A percentile compares a stretch with the other conserved stretches of the same genome.
Evolutionary conservation across 1,284 basidiomycete genomes (phyloP).

Genomic region (Agroathelia rolfsii): DNA sequence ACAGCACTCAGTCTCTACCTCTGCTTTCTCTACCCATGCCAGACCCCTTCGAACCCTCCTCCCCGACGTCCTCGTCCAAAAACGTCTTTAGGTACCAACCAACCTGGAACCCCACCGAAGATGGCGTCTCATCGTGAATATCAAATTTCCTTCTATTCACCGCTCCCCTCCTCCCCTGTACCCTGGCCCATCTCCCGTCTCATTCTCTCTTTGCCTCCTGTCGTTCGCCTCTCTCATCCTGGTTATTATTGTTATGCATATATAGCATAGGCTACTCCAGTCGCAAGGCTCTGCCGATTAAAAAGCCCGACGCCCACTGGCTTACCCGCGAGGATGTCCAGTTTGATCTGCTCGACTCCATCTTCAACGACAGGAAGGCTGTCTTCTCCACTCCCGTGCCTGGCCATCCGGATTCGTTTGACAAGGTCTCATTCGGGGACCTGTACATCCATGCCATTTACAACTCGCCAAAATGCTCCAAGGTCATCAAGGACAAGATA

Average conservation of each 20-base stretch:
- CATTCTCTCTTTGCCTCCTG: not conserved
- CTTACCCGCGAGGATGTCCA: constrained; percentile 76
- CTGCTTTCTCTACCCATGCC: too few species aligned
- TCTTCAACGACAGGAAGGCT: constrained; percentile 61
- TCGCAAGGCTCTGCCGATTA: constrained; percentile 67
- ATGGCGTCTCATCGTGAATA: too few species aligned
- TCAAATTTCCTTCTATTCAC: too few species aligned
- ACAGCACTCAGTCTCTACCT: too few species aligned
- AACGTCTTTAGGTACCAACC: too few species aligned
- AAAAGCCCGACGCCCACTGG: constrained; percentile 68
- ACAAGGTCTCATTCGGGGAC: constrained; percentile 73
- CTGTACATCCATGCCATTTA: constrained; percentile 77
- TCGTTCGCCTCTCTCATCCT: not conserved
- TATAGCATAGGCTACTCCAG: constrained; percentile 55
- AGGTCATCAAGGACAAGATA: constrained; percentile 81
- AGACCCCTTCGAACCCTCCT: too few species aligned
- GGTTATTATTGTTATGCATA: constrained; percentile 6
- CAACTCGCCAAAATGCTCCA: constrained; percentile 76
- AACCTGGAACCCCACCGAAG: too few species aligned
- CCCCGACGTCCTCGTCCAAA: too few species aligned
- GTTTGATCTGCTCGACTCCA: constrained; percentile 71
- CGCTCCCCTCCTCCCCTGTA: not conserved
- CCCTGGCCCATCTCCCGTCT: not conserved
- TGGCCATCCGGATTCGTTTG: constrained; percentile 26
- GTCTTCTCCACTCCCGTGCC: constrained; percentile 63